A percentile compares a stretch with the other conserved stretches of the same genome.
These are phyloP conservation scores for Davidsoniella neocaledoniae DNA, from an alignment of 2,329 filamentous ascomycete genomes.

Conservation along the genomic window DNA sequence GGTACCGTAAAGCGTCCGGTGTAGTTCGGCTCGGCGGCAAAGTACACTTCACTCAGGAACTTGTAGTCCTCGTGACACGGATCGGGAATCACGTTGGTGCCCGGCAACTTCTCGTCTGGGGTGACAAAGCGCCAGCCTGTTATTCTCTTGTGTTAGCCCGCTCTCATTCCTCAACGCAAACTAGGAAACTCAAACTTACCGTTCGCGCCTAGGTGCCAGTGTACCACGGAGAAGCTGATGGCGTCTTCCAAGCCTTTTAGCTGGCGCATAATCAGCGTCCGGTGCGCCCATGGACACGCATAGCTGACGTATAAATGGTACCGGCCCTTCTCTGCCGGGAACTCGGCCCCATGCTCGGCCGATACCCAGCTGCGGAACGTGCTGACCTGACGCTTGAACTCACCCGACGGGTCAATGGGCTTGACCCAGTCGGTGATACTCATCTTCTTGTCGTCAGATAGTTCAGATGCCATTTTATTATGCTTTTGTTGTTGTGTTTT, in stretches of 20 bases:
- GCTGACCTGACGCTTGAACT: constrained; percentile 81
- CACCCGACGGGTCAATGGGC: constrained; percentile 60
- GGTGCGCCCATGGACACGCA: constrained; percentile 86
- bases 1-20: constrained; percentile 74
- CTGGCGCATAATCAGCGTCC: constrained; percentile 71
- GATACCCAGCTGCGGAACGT: constrained; percentile 72
- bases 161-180: constrained; percentile 17
- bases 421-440: constrained; percentile 70
- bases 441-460: not conserved
- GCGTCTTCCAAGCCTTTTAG: constrained; percentile 85
- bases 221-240: constrained; percentile 64
- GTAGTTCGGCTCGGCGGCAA: constrained; percentile 55
- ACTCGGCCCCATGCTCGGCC: constrained; percentile 51
- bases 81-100: constrained; percentile 48
- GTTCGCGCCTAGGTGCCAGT: constrained; percentile 65
- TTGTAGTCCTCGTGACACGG: constrained; percentile 52
- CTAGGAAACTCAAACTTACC: constrained; percentile 20
- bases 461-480: not conserved
- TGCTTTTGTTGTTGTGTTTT: too few relatives aligned
- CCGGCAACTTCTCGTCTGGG: constrained; percentile 35
- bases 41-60: constrained; percentile 66
- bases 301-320: constrained; percentile 95
- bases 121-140: constrained; percentile 60
- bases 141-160: constrained; percentile 23
- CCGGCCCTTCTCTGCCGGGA: constrained; percentile 69